Base-by-base conservation (phyloP, 2,329 filamentous ascomycete species). In the Malbranchea cinnamomea region DNA sequence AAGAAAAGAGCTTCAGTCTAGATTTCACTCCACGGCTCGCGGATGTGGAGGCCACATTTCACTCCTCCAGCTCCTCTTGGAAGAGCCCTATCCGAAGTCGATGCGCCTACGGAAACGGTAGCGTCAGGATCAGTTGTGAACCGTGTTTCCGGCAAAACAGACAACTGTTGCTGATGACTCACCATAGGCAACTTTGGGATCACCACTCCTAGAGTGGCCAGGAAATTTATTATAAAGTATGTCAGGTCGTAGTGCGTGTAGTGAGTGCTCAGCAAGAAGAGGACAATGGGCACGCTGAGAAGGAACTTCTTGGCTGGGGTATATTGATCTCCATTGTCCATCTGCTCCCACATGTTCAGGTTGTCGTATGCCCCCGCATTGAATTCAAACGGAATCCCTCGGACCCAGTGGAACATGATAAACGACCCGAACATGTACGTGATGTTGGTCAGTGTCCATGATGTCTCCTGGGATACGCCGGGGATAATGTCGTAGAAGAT, bases 271-370 rank as follows among this genome's bases (percentile, higher is more conserved):
- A 95, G 67, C 33, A 98, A 69, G 56, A 98, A 98, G 40, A 98
- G 69, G 40, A 85, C 70, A 46, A 98, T 92, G 22, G 89, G 89
- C 19, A 95, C 87, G 48, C 78, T 83, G 45, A 95, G 74, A 36
- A 98, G 67, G 50, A 98, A 98, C 59, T 98, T 98, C 68, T 98
- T 98, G 42, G 89, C 82, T 3, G 89, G 89, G 1, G 89, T 98
- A 63, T 95, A 98, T 57, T 98, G 89, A 46, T 89, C 89, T 26
- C 89, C 89, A 49, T 95, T 91, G 64, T 98, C 89, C 55, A 98
- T 98, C 62, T 98, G 89, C 64, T 98, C 89, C 89, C 89, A 98
- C 89, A 98, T 95, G 63, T 95, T 98, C 50, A 98, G 69, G 57
- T 98, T 95, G 67, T 98, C 89, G 58, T 95, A 98, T 45, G 89